These are phyloP conservation scores for Hymenoscyphus linearis DNA, from an alignment of 2,329 filamentous ascomycete genomes.

Conservation along the genomic window DNA sequence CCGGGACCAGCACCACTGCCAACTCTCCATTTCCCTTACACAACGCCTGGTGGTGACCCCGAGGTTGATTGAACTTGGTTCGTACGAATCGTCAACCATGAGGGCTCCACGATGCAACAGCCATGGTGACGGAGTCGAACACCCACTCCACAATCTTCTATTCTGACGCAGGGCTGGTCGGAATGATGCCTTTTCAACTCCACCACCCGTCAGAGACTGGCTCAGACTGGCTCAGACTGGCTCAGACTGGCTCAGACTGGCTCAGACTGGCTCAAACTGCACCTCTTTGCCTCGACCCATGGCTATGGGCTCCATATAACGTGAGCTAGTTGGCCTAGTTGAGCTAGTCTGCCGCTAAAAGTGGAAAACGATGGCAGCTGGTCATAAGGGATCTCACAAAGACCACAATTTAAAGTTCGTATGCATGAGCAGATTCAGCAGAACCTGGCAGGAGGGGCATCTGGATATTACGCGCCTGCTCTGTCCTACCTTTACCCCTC, in stretches of 20 bases:
- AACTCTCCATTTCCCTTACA: constrained; percentile 7
- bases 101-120: constrained; percentile 2
- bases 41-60: too few species aligned
- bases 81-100: background rate
- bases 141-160: background rate
- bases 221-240: too few species aligned
- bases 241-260: too few species aligned
- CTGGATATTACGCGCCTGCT: background rate
- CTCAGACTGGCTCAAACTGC: too few species aligned
- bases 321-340: background rate
- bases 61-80: background rate
- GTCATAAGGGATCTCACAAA: background rate
- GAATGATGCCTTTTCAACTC: background rate
- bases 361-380: background rate
- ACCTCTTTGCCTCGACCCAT: background rate
- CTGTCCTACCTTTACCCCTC: background rate
- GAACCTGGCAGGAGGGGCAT: background rate
- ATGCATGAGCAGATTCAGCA: background rate
- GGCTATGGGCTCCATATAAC: background rate
- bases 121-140: background rate
- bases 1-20: background rate
- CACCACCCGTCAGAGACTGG: background rate
- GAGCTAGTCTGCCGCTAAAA: background rate
- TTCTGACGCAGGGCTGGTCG: background rate
- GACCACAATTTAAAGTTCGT: background rate